phyloP scores from a whole-genome alignment of 495 filamentous ascomycete genomes.

The Aspergillus steynii region DNA sequence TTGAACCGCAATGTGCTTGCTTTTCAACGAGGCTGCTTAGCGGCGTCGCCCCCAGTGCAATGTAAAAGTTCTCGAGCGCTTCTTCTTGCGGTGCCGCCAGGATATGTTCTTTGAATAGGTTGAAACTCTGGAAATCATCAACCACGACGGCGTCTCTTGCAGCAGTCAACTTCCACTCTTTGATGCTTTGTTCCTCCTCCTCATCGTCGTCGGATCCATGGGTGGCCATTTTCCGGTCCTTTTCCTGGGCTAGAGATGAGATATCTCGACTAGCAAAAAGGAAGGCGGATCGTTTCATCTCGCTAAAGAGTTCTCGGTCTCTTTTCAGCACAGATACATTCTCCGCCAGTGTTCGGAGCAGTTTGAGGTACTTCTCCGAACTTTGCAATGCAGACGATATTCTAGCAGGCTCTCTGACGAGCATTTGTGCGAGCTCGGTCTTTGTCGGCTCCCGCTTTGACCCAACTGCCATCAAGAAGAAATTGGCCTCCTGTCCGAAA shows the following conservation, averaged over 20 bases:
- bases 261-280: conserved; percentile 80
- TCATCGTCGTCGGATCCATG: conserved; percentile 54
- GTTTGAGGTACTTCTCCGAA: conserved; percentile 78
- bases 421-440: conserved; percentile 73
- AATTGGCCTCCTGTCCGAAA: conserved; percentile 83
- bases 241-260: conserved; percentile 34
- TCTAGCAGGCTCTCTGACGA: conserved; percentile 75
- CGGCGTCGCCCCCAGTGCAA: conserved; percentile 46
- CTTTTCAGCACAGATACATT: conserved; percentile 66
- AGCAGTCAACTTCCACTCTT: conserved; percentile 70
- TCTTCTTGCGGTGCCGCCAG: conserved; percentile 89
- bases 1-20: conserved; percentile 46
- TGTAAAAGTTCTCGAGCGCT: conserved; percentile 78
- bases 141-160: conserved; percentile 74
- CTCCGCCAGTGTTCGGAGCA: conserved; percentile 76
- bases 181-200: conserved; percentile 65
- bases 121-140: conserved; percentile 84
- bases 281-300: conserved; percentile 74
- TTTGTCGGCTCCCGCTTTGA: conserved; percentile 89
- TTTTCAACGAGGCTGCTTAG: conserved; percentile 50
- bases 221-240: conserved; percentile 24
- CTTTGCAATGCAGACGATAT: conserved; percentile 76
- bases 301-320: conserved; percentile 72
- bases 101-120: conserved; percentile 77
- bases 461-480: conserved; percentile 82